Evolutionary conservation across 2,329 filamentous ascomycete species (phyloP), one percentile per base, ranked within the genome.

Genomic region (Aschersonia sp.): DNA sequence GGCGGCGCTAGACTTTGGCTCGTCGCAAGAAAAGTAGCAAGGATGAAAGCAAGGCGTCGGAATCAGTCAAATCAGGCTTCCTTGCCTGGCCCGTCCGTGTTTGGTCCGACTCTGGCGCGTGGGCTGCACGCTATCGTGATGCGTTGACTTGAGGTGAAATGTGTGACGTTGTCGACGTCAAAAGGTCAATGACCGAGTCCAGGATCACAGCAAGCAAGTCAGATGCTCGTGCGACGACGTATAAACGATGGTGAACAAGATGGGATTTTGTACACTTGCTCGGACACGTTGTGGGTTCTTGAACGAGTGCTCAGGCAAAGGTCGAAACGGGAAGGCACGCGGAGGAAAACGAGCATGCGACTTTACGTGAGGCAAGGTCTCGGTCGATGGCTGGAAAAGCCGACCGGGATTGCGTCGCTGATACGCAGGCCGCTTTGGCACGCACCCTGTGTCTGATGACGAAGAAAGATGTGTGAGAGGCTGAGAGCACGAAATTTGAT

Each of bases 21-120:
- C 41, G 50, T 48, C 44, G 42, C 49, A 50, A 20, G 46, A 20
- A 20, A 45, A 49, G 47, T 48, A 48, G 45, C 50, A 50, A 48
- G 47, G 46, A 47, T 40, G 41, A 31, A 45, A 43, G 40, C 41
- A 30, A 44, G 47, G 47, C 45, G 41, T 32, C 29, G 42, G 38
- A 40, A n/a, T n/a, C 42, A 46, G 38, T 43, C 47, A 46, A 43
- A 44, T 40, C 44, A 48, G 20, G 20, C 40, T 20, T 20, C 20
- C 20, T 20, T 20, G 20, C 20, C 20, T 20, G 20, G 20, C 40
- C 20, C 9, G 20, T 6, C 40, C 9, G 40, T 28, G 10, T 28
- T 42, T 42, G 35, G 35, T 38, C 35, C 35, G 12, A 38, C 35
- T 38, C 12, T 12, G 12, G 35, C 35, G 35, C 35, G 7, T 38